Evolutionary conservation across 495 filamentous ascomycete species (phyloP).

Genomic region (Astrocystis sublimbata): DNA sequence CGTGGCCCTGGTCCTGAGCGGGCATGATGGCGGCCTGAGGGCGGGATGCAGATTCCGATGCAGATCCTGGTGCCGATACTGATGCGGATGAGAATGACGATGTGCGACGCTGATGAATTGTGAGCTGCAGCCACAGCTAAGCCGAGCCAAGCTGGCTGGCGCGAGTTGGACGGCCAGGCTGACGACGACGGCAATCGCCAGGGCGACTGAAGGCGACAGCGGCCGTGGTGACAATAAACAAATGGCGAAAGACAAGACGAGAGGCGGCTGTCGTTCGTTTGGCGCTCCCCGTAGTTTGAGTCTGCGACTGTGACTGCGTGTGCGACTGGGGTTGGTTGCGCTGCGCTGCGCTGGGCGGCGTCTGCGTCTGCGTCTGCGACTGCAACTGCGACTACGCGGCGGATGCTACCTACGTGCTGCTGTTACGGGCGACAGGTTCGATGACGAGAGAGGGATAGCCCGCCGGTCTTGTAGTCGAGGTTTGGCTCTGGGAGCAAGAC

Average conservation of each 20-base stretch:
- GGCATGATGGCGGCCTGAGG: constrained; percentile 3
- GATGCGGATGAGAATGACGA: background rate
- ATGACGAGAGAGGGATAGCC: constrained; percentile 5
- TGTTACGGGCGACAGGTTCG: background rate
- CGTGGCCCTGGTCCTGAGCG: background rate
- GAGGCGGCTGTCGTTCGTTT: background rate
- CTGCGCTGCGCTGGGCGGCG: background rate
- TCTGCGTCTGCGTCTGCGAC: background rate
- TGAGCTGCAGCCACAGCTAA: too few species aligned
- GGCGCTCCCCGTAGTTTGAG: too few species aligned
- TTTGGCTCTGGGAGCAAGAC: background rate
- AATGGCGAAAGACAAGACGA: background rate
- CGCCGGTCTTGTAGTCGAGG: background rate
- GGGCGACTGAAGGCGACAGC: background rate
- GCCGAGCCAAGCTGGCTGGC: background rate
- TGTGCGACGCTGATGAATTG: background rate
- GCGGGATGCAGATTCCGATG: too few species aligned
- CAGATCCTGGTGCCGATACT: too few species aligned
- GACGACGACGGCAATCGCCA: background rate
- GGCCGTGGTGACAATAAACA: background rate
- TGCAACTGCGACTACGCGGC: background rate
- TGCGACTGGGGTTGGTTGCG: background rate
- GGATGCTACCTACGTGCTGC: background rate
- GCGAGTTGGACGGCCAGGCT: background rate
- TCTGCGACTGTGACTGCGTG: background rate